These are phyloP conservation scores for Sistotremastrum suecicum DNA, from an alignment of 768 basidiomycete genomes.

Conservation along the genomic window DNA sequence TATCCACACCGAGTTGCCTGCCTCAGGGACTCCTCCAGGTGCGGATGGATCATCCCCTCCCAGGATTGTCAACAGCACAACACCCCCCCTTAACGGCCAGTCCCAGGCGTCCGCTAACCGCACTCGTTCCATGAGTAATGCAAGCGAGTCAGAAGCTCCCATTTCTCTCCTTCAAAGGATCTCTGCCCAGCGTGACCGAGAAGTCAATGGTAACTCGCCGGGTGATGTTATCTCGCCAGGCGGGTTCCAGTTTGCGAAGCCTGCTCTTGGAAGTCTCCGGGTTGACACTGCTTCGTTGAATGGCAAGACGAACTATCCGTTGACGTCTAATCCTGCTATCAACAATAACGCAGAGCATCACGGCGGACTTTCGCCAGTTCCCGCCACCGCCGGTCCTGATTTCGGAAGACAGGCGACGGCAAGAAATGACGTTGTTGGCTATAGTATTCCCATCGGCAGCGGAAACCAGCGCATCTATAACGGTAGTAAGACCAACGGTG, in stretches of 20 bases:
- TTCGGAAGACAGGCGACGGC: constrained; percentile 63
- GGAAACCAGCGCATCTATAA: constrained; percentile 28
- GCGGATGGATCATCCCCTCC: constrained; percentile 22
- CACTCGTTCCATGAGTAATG: constrained; percentile 54
- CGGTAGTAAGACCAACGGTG: constrained; percentile 10
- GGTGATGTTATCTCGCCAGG: constrained; percentile 34
- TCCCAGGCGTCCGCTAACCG: constrained; percentile 31
- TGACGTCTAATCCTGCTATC: constrained; percentile 31
- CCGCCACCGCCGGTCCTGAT: constrained; percentile 76
- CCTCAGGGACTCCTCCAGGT: constrained; percentile 41
- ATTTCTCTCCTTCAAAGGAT: constrained; percentile 70
- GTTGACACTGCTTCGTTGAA: constrained; percentile 58
- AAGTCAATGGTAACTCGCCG: constrained; percentile 34
- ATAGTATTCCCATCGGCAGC: constrained; percentile 14
- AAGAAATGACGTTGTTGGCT: constrained; percentile 60
- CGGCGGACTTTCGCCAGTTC: constrained; percentile 56
- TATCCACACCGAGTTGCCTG: constrained; percentile 79
- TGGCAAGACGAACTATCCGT: constrained; percentile 66
- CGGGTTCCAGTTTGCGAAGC: constrained; percentile 42
- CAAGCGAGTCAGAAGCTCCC: constrained; percentile 62
- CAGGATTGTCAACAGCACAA: constrained; percentile 26
- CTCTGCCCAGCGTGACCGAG: constrained; percentile 47
- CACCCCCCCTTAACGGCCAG: constrained; percentile 25
- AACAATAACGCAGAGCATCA: constrained; percentile 43
- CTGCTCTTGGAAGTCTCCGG: constrained; percentile 54